These are phyloP conservation scores for Rhizophlyctis rosea DNA, from an alignment of 192 early-diverging fungal species.

Conservation along the genomic window DNA sequence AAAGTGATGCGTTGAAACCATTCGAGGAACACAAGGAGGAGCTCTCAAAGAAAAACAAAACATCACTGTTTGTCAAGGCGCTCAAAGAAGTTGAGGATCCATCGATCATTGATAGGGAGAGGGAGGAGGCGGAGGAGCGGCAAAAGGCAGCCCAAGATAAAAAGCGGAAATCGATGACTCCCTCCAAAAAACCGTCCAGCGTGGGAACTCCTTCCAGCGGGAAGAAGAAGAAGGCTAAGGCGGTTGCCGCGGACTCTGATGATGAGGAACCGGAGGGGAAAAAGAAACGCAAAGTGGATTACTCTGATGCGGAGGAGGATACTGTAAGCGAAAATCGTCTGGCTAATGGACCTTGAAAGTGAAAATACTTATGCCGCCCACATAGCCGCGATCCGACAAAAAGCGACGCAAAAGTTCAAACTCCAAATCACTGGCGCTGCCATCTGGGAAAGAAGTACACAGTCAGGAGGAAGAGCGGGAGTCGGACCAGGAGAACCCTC, in stretches of 20 bases:
- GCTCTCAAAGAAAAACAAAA: not conserved
- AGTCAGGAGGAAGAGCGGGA: not conserved
- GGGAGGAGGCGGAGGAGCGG: not conserved
- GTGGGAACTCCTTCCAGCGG: not conserved
- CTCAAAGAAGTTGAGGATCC: not conserved
- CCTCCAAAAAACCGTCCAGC: not conserved
- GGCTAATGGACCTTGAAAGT: not conserved
- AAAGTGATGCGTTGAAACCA: not conserved
- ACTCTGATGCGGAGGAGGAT: not conserved
- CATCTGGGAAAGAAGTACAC: not conserved
- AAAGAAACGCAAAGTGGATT: not conserved
- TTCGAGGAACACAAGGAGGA: not conserved
- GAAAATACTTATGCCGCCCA: not conserved
- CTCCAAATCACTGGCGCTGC: too few relatives aligned
- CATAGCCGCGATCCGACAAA: not conserved
- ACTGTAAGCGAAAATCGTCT: not conserved
- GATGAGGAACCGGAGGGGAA: not conserved
- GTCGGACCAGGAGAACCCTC: not conserved
- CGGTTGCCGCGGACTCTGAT: not conserved
- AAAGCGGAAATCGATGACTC: not conserved
- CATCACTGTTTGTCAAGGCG: not conserved
- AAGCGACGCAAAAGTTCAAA: not conserved
- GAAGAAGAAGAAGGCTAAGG: not conserved
- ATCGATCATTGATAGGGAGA: not conserved
- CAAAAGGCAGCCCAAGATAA: not conserved